These are phyloP conservation scores for Suaeda aralocaspica DNA, from an alignment of 148 eudicot species.

Conservation along the genomic window DNA sequence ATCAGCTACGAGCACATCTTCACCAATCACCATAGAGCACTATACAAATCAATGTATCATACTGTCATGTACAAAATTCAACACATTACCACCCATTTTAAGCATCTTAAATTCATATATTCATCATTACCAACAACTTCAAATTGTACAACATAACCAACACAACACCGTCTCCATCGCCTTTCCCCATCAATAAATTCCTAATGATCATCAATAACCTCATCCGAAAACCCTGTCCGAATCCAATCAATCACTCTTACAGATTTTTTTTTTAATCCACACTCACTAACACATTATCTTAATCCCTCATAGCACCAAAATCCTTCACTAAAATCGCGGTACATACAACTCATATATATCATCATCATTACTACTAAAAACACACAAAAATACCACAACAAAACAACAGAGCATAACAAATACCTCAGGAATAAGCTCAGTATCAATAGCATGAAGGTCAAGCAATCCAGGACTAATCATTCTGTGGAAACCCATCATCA, in stretches of 20 bases:
- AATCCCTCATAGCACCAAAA: too few species aligned
- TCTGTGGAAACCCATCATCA: conserved; percentile 29
- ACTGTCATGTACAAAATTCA: not conserved
- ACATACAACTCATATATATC: too few species aligned
- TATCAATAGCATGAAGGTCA: conserved; percentile 61
- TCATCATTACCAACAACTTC: not conserved
- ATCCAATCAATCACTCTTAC: not conserved
- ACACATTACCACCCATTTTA: not conserved
- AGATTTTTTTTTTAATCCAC: too few species aligned
- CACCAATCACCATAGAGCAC: not conserved
- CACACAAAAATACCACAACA: not conserved
- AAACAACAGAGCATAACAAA: not conserved
- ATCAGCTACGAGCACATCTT: too few species aligned
- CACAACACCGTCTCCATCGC: not conserved
- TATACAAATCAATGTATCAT: too few species aligned
- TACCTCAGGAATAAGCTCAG: conserved; percentile 70
- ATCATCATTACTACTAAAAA: too few species aligned
- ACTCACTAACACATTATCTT: not conserved
- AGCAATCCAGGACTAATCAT: conserved; percentile 67
- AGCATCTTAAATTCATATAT: not conserved
- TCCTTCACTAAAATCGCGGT: too few species aligned
- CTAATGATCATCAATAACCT: not conserved
- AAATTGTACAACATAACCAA: not conserved
- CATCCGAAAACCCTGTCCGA: not conserved
- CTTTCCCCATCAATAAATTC: not conserved